Conservation (phyloP, 2,329 filamentous ascomycete species). For the Beauveria medogensis region DNA sequence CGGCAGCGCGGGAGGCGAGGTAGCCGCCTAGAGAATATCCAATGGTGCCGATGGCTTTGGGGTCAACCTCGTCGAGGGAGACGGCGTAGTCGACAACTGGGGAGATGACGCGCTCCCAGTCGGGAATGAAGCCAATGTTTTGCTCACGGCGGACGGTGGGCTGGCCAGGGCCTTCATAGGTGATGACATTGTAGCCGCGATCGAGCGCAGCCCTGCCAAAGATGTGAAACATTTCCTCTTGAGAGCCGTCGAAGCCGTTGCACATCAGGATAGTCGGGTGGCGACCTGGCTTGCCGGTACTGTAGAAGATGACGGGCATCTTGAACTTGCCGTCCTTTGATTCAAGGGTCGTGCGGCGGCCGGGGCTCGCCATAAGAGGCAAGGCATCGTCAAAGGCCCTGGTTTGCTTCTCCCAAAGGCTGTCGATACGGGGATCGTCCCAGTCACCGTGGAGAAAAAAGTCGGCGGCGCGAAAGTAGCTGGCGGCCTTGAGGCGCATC, state of each 20-base stretch:
- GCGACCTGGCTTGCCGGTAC: constrained; percentile 12
- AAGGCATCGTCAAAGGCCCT: constrained; percentile 31
- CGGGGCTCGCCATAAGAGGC: constrained; percentile 26
- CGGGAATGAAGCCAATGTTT: constrained; percentile 33
- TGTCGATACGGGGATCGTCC: constrained; percentile 31
- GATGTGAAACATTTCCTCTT: constrained; percentile 35
- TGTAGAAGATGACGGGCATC: constrained; percentile 29
- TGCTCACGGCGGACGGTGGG: constrained; percentile 32
- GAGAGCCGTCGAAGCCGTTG: constrained; percentile 34
- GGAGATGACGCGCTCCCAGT: constrained; percentile 34
- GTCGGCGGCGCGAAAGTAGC: constrained; percentile 34
- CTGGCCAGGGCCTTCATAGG: constrained; percentile 40
- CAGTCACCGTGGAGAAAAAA: constrained; percentile 34
- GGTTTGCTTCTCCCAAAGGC: constrained; percentile 28
- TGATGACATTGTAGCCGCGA: constrained; percentile 34
- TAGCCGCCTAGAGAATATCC: constrained; percentile 35
- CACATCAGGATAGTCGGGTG: constrained; percentile 33
- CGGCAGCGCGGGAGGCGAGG: constrained; percentile 32
- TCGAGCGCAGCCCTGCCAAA: constrained; percentile 26
- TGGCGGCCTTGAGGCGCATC: constrained; percentile 28
- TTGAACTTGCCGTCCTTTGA: constrained; percentile 23
- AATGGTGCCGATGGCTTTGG: constrained; percentile 25
- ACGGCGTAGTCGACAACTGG: constrained; percentile 33
- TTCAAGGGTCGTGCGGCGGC: constrained; percentile 25
- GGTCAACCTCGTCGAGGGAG: constrained; percentile 21